Conservation (phyloP, 2,329 filamentous ascomycete species). For the Amauroascus niger region DNA sequence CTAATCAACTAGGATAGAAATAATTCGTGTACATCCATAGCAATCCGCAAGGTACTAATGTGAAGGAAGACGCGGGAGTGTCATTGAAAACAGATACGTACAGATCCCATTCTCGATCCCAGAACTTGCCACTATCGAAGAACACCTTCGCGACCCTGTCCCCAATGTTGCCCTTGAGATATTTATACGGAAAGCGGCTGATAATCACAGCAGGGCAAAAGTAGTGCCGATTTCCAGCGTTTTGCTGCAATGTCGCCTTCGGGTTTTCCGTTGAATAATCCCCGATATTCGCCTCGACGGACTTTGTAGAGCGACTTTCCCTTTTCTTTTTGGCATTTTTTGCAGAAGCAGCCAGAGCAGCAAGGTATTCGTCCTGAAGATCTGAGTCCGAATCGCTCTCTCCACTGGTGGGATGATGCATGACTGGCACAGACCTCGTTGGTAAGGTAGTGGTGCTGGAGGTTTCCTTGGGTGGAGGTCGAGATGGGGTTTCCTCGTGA, state of each 20-base stretch:
- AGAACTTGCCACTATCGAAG: conserved; percentile 39
- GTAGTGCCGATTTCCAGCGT: conserved; percentile 18
- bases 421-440: conserved; percentile 12
- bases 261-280: background rate
- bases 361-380: conserved; percentile 12
- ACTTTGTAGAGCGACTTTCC: background rate
- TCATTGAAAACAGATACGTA: conserved; percentile 40
- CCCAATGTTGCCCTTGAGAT: conserved; percentile 26
- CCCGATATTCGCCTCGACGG: background rate
- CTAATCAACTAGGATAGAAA: background rate
- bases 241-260: conserved; percentile 1
- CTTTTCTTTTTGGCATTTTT: conserved; percentile 3
- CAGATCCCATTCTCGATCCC: conserved; percentile 62
- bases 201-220: conserved; percentile 36
- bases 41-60: background rate
- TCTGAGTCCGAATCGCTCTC: background rate
- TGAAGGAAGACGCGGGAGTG: background rate
- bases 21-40: background rate
- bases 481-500: background rate
- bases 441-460: background rate
- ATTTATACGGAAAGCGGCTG: conserved; percentile 37
- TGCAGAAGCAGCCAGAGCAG: conserved; percentile 1
- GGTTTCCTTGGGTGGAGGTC: background rate
- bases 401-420: background rate
- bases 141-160: conserved; percentile 31